Conservation (phyloP, 257 asterid species). For the Hygrophila difformis region DNA sequence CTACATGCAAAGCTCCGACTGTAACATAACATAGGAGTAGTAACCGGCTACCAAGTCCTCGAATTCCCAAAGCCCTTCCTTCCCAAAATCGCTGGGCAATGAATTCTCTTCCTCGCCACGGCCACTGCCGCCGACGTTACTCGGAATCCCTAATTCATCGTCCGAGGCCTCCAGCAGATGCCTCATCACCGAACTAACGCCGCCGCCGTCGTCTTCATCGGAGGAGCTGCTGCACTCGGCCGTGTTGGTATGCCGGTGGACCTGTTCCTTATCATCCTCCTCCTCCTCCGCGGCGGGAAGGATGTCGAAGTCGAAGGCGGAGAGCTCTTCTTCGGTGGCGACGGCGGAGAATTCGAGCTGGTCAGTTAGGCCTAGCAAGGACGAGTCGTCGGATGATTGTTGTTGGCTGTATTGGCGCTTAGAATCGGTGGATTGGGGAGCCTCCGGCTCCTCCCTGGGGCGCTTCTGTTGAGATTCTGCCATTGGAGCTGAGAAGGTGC, state of each 20-base stretch:
- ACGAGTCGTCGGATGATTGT: no score
- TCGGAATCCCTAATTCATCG: constrained; percentile 80
- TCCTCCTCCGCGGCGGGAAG: constrained; percentile 9
- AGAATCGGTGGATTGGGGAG: no score
- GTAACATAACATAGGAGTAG: constrained; percentile 40
- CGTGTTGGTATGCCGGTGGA: constrained; percentile 1
- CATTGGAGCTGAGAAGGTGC: no score
- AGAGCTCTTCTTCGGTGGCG: background rate
- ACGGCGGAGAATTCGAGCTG: no score
- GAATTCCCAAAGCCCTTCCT: constrained; percentile 60
- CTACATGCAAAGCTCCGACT: constrained; percentile 71
- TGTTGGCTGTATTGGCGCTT: no score
- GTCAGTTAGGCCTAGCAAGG: no score
- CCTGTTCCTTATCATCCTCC: no score
- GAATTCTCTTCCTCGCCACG: constrained; percentile 13
- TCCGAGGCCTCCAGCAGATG: constrained; percentile 88
- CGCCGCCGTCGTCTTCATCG: constrained; percentile 27
- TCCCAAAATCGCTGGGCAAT: constrained; percentile 22
- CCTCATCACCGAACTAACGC: constrained; percentile 42
- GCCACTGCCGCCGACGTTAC: constrained; percentile 17
- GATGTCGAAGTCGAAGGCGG: constrained; percentile 22
- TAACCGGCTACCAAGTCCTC: constrained; percentile 72
- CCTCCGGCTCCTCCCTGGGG: no score
- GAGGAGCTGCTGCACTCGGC: constrained; percentile 6
- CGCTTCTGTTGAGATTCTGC: no score